Base-by-base conservation (phyloP, 2,329 filamentous ascomycete species). In the Cadophora malorum region DNA sequence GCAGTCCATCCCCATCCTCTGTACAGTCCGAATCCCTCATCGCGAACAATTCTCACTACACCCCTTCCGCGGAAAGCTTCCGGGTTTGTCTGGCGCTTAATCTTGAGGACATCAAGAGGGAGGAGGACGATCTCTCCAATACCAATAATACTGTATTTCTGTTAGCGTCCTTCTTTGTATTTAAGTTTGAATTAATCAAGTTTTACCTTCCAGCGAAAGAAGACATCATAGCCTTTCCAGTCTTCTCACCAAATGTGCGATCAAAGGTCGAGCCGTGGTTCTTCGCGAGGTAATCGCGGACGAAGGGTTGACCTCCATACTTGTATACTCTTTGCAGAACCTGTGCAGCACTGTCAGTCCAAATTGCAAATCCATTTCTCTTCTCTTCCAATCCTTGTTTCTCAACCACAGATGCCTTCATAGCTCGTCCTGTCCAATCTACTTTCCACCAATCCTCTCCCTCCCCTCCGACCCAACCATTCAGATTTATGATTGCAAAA, bases 21-120 rank as follows among this genome's bases (percentile, higher is more conserved):
- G 84, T 99, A 99, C 63, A 99, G 83, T 61, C 94, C 94, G 77
- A 98, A 96, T 45, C 96, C 96, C 81, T 99, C 96, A 78, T 99
- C 96, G 68, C 88, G 87, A 70, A 99, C 87, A 73, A 99, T 98
- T 81, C 87, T 91, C 79, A 98, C 83, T 69, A 99, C 86, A 70
- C 96, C 96, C 76, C 96, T 92, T 75, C 95, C 95, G 74, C 94
- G 89, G 89, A 99, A 99, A 45, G 96, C 94, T 79, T 98, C 96
- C 50, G 96, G 96, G 85, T 99, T 99, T 74, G 96, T 99, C 84
- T 99, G 96, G 77, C 96, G 90, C 88, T 99, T 99, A 84, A 99
- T 99, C 88, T 99, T 99, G 71, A 99, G 88, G 49, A 99, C 95
- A 76, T 99, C 96, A 69, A 99, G 88, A 52, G 96, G 96, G 50